Evolutionary conservation across 73 alveolate genomes (phyloP).

Genomic region (Stentor roeselii): DNA sequence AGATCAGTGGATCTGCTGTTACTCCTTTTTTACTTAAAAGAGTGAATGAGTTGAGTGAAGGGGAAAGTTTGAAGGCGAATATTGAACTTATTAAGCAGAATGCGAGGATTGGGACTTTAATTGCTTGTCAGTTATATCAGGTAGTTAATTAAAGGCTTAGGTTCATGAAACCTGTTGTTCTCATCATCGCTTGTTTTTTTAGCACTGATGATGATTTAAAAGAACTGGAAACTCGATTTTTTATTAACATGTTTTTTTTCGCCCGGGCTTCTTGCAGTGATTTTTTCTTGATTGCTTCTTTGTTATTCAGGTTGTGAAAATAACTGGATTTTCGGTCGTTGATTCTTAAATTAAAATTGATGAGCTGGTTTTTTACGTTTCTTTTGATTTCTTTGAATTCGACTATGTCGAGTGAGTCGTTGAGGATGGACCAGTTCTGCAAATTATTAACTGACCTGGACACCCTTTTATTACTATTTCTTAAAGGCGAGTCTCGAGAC

Average conservation of each 20-base stretch:
- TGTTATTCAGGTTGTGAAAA: background rate
- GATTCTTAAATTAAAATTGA: background rate
- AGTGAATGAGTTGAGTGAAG: slow-evolving; percentile 89
- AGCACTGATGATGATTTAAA: background rate
- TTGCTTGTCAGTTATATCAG: slow-evolving; percentile 49
- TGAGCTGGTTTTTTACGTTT: background rate
- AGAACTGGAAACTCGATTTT: background rate
- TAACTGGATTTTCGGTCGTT: background rate
- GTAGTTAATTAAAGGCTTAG: background rate
- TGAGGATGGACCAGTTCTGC: background rate
- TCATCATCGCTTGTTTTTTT: background rate
- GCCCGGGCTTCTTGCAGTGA: background rate
- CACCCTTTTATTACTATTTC: too few species aligned
- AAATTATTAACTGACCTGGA: too few species aligned
- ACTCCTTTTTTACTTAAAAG: slow-evolving; percentile 93
- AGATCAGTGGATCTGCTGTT: slow-evolving; percentile 69
- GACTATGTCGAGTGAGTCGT: background rate
- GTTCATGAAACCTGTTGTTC: background rate
- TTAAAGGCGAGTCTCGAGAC: too few species aligned
- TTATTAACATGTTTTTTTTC: background rate
- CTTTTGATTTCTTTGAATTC: background rate
- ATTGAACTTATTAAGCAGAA: slow-evolving; percentile 71
- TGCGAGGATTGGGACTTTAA: slow-evolving; percentile 78
- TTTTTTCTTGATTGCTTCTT: background rate
- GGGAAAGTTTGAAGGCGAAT: slow-evolving; percentile 75